Percentiles rank a stretch among this genome's conserved stretches.
Evolutionary conservation across 2,329 filamentous ascomycete genomes (phyloP).

Genomic region (Fusarium sp.): DNA sequence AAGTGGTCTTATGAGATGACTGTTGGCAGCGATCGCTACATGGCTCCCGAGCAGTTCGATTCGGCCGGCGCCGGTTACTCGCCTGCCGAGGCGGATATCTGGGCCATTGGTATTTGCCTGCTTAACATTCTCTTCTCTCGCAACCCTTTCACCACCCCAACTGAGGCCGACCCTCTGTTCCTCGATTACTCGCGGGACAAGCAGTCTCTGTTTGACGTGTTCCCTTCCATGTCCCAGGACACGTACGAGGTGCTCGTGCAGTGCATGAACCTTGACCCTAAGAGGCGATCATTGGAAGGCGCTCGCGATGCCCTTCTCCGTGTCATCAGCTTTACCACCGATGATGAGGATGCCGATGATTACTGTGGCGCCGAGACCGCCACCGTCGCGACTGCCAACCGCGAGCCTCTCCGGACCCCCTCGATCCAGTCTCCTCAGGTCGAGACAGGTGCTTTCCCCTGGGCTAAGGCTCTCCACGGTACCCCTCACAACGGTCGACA

Average conservation of each 20-base stretch:
- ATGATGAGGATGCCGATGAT: constrained; percentile 92
- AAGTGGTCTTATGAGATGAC: constrained; percentile 93
- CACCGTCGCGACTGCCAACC: constrained; percentile 86
- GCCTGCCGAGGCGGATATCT: constrained; percentile 93
- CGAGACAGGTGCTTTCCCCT: constrained; percentile 90
- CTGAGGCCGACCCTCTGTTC: constrained; percentile 92
- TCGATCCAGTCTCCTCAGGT: constrained; percentile 91
- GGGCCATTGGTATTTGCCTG: constrained; percentile 97
- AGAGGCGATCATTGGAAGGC: constrained; percentile 85
- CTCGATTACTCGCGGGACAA: constrained; percentile 94
- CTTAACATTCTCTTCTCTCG: constrained; percentile 97
- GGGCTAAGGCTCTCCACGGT: constrained; percentile 90
- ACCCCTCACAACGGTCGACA: constrained; percentile 83
- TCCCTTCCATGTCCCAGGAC: constrained; percentile 98
- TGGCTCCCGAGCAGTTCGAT: constrained; percentile 98
- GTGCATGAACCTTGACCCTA: constrained; percentile 92
- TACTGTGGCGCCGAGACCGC: constrained; percentile 90
- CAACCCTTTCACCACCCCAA: constrained; percentile 94
- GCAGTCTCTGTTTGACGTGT: constrained; percentile 97
- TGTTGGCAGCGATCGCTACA: constrained; percentile 98
- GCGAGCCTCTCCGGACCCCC: constrained; percentile 94
- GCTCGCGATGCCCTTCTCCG: constrained; percentile 85
- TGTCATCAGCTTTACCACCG: constrained; percentile 91
- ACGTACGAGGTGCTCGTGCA: constrained; percentile 94
- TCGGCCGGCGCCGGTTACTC: constrained; percentile 90